Evolutionary conservation across 1,139 yeast species (phyloP).

Genomic region (Zygotorulaspora mrakii): DNA sequence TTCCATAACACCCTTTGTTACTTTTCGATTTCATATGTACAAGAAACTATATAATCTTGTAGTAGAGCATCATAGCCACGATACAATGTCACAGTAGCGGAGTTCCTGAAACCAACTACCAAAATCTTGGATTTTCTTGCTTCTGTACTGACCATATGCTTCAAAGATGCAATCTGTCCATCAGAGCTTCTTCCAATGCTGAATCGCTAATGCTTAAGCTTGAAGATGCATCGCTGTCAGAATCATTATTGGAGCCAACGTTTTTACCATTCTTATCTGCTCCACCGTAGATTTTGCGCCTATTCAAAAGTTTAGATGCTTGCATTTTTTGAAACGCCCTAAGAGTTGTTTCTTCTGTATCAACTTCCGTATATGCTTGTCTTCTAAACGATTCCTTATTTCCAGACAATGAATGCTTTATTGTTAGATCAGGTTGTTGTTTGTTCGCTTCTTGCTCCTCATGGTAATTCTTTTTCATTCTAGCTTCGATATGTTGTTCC

Average conservation of each 20-base stretch:
- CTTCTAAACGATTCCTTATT: neutral
- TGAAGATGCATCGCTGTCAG: constrained; percentile 28
- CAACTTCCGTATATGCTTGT: neutral
- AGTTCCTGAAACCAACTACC: too few relatives aligned
- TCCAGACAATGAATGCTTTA: neutral
- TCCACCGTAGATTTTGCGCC: constrained; percentile 11
- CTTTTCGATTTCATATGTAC: neutral
- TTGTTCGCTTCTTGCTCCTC: constrained; percentile 7
- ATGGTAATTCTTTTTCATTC: constrained; percentile 13
- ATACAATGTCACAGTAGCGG: neutral
- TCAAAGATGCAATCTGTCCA: constrained; percentile 37
- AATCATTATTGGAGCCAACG: constrained; percentile 4
- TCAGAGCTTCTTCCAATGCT: constrained; percentile 45
- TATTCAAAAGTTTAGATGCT: constrained; percentile 27
- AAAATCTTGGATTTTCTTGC: too few relatives aligned
- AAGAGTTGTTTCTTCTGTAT: constrained; percentile 14
- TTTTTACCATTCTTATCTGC: constrained; percentile 12
- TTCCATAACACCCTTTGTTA: too few relatives aligned
- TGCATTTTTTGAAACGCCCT: constrained; percentile 26
- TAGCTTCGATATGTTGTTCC: constrained; percentile 26
- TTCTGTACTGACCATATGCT: too few relatives aligned
- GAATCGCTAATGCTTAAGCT: constrained; percentile 43
- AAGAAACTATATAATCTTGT: neutral
- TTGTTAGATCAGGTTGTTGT: constrained; percentile 7
- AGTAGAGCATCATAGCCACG: neutral